These are phyloP conservation scores for Blastomyces silverae DNA, from an alignment of 2,329 filamentous ascomycete species.

Conservation along the genomic window DNA sequence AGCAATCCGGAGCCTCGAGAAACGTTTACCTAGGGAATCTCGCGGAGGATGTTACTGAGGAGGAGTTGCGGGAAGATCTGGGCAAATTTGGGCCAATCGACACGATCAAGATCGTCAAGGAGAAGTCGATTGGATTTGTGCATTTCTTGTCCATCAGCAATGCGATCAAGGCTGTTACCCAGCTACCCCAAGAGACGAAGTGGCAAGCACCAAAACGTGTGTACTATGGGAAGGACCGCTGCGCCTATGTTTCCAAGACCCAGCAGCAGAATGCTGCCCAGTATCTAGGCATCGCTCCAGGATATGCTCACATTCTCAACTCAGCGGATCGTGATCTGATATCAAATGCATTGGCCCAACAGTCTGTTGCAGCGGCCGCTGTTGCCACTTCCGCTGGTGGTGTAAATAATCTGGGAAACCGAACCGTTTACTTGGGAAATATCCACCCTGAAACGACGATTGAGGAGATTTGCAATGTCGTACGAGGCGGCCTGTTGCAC, in stretches of 20 bases:
- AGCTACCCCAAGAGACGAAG: constrained; percentile 91
- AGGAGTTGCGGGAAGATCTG: constrained; percentile 87
- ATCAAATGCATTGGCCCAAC: constrained; percentile 90
- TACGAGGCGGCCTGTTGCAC: constrained; percentile 87
- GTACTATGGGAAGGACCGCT: constrained; percentile 98
- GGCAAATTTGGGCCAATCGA: constrained; percentile 96
- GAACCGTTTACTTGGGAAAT: constrained; percentile 96
- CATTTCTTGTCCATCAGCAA: constrained; percentile 97
- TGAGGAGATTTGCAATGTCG: constrained; percentile 99
- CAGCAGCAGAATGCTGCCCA: constrained; percentile 99
- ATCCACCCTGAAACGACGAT: constrained; percentile 98
- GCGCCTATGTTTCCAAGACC: constrained; percentile 97
- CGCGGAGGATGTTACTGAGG: constrained; percentile 80
- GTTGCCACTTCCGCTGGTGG: constrained; percentile 95
- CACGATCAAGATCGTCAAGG: constrained; percentile 93
- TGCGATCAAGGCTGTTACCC: constrained; percentile 94
- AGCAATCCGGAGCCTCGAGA: constrained; percentile 91
- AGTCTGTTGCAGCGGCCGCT: constrained; percentile 92
- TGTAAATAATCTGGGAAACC: constrained; percentile 94
- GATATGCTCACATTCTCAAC: constrained; percentile 93
- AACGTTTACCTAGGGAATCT: constrained; percentile 97
- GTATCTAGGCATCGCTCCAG: constrained; percentile 92
- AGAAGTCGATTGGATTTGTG: constrained; percentile 97
- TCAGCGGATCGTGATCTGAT: constrained; percentile 94
- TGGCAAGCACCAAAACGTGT: constrained; percentile 95